Evolutionary conservation across 2,329 filamentous ascomycete species (phyloP).

Genomic region (Sclerotinia nivalis): DNA sequence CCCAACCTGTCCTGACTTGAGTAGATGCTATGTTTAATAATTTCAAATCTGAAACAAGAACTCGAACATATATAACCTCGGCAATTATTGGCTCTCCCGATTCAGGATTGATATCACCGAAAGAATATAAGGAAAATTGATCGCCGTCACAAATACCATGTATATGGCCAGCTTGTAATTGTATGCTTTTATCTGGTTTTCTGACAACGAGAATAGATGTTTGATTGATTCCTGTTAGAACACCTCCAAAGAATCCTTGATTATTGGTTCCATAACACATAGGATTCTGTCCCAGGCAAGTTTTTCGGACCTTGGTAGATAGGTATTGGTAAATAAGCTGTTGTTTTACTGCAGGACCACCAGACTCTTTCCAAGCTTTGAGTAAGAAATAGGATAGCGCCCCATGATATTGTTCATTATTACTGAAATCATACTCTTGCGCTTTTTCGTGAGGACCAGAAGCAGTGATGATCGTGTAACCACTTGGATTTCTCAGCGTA

Average conservation of each 20-base stretch:
- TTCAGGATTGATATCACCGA: neutral
- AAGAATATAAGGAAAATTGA: neutral
- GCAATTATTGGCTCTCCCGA: neutral
- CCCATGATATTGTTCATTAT: neutral
- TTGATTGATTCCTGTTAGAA: neutral
- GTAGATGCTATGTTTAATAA: constrained; percentile 6
- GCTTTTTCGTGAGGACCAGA: constrained; percentile 14
- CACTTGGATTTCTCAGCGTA: constrained; percentile 8
- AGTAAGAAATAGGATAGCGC: neutral
- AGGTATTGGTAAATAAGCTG: neutral
- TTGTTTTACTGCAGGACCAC: neutral
- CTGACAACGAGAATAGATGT: too few species aligned
- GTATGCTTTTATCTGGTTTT: neutral
- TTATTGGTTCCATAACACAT: neutral
- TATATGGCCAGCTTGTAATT: constrained; percentile 9
- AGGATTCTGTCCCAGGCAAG: neutral
- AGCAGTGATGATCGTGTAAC: constrained; percentile 15
- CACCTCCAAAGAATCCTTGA: neutral
- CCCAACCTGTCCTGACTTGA: neutral
- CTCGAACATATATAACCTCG: neutral
- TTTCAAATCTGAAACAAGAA: constrained; percentile 6
- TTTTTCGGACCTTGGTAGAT: neutral
- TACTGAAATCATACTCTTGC: neutral
- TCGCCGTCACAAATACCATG: constrained; percentile 12
- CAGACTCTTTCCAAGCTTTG: neutral